These are phyloP conservation scores for Pulveroboletus sp. DNA, from an alignment of 768 basidiomycete species.

Conservation along the genomic window DNA sequence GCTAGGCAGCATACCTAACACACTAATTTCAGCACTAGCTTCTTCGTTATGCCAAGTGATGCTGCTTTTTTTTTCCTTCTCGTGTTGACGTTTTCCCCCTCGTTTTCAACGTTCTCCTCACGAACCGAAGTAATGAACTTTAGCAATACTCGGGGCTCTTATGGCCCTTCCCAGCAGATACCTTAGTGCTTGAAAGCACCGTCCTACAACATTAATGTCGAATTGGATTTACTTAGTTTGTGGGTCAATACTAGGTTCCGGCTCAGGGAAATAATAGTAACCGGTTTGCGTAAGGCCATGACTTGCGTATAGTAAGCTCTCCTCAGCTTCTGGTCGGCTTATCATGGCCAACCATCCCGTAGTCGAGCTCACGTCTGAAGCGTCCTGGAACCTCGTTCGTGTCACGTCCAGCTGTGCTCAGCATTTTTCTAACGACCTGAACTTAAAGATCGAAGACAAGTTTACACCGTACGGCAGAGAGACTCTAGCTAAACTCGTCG, in stretches of 20 bases:
- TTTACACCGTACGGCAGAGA: constrained; percentile 90
- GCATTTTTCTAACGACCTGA: constrained; percentile 3
- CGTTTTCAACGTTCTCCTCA: not conserved
- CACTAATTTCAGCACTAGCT: constrained; percentile 21
- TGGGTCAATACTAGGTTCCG: too few relatives aligned
- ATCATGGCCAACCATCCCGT: constrained; percentile 68
- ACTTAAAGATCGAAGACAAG: constrained; percentile 77
- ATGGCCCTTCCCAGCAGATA: too few relatives aligned
- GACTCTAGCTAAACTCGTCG: constrained; percentile 76
- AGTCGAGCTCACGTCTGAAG: constrained; percentile 73
- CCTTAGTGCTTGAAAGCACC: too few relatives aligned
- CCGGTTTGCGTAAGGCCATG: constrained; percentile 6
- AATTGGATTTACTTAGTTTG: too few relatives aligned
- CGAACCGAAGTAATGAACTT: constrained; percentile 9
- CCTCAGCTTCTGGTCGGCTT: too few relatives aligned
- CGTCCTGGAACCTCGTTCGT: constrained; percentile 85
- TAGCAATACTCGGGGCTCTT: too few relatives aligned
- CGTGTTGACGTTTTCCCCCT: constrained; percentile 7
- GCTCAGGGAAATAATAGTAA: constrained; percentile 5
- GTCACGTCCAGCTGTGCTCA: not conserved
- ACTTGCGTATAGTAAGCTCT: too few relatives aligned
- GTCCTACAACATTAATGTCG: too few relatives aligned
- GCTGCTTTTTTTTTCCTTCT: not conserved
- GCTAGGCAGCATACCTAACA: constrained; percentile 25
- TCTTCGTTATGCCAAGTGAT: constrained; percentile 5